A percentile compares a stretch with the other conserved stretches of the same genome.
Conservation (phyloP, 768 basidiomycete genomes). For the Suillus hirtellus region DNA sequence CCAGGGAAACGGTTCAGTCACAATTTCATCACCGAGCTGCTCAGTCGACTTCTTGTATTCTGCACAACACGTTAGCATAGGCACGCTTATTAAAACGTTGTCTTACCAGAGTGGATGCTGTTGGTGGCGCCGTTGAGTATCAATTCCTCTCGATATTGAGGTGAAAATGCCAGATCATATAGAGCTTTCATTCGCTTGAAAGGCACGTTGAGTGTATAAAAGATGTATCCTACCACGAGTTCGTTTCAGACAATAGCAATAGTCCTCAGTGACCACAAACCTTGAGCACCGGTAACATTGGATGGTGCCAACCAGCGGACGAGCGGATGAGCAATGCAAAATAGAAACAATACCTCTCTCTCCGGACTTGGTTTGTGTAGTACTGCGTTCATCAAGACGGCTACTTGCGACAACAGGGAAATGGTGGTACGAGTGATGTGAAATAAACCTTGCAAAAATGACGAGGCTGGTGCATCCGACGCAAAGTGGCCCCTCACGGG, state of each 20-base stretch:
- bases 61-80: conserved; percentile 17
- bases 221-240: conserved; percentile 37
- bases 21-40: conserved; percentile 30
- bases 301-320: conserved; percentile 35
- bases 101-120: conserved; percentile 34
- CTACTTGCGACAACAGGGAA: conserved; percentile 28
- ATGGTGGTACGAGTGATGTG: conserved; percentile 24
- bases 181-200: conserved; percentile 42
- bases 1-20: conserved; percentile 29
- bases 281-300: conserved; percentile 37
- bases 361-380: conserved; percentile 25
- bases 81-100: neutral
- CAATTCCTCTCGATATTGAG: conserved; percentile 35
- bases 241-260: neutral
- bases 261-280: conserved; percentile 22
- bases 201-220: conserved; percentile 37
- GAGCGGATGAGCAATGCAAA: conserved; percentile 31
- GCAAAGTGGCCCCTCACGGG: conserved; percentile 29
- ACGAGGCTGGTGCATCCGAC: conserved; percentile 37
- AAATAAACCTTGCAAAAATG: conserved; percentile 29
- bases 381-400: conserved; percentile 21
- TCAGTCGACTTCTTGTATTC: conserved; percentile 38
- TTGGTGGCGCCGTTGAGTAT: conserved; percentile 38
- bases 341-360: conserved; percentile 27
- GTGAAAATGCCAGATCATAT: conserved; percentile 40